These are phyloP conservation scores for Flaveria floridana DNA, from an alignment of 140 eudicot species.

Conservation along the genomic window DNA sequence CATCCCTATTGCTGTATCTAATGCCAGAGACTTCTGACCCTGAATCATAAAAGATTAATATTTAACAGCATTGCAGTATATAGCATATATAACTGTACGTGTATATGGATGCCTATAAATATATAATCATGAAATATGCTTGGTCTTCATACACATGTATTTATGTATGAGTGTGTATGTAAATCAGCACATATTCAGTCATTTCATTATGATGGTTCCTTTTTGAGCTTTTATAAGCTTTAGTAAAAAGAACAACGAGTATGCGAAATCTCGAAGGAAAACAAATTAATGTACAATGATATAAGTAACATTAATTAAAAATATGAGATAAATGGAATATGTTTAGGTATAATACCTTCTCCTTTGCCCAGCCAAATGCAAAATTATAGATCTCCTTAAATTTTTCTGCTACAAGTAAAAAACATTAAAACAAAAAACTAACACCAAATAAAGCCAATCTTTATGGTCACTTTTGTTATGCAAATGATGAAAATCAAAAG, in stretches of 20 bases:
- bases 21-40: slow-evolving; percentile 98
- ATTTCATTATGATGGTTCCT: slow-evolving; percentile 2
- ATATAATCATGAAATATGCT: background rate
- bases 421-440: slow-evolving; percentile 5
- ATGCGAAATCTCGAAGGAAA: background rate
- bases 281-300: background rate
- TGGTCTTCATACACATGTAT: background rate
- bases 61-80: background rate
- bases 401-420: slow-evolving; percentile 54
- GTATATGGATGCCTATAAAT: background rate
- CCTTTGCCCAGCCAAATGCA: slow-evolving; percentile 98
- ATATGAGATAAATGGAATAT: slow-evolving; percentile 8
- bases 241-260: background rate
- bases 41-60: slow-evolving; percentile 31
- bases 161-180: background rate
- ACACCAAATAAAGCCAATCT: background rate
- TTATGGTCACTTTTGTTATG: too few relatives aligned
- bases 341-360: slow-evolving; percentile 54
- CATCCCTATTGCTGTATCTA: slow-evolving; percentile 99
- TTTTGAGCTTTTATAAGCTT: background rate
- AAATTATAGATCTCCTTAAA: slow-evolving; percentile 85
- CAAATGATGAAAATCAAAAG: slow-evolving; percentile 12
- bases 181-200: background rate
- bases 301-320: background rate
- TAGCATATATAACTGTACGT: background rate